These are phyloP conservation scores for Senna tora DNA, from an alignment of 306 rosid genomes.

Conservation along the genomic window DNA sequence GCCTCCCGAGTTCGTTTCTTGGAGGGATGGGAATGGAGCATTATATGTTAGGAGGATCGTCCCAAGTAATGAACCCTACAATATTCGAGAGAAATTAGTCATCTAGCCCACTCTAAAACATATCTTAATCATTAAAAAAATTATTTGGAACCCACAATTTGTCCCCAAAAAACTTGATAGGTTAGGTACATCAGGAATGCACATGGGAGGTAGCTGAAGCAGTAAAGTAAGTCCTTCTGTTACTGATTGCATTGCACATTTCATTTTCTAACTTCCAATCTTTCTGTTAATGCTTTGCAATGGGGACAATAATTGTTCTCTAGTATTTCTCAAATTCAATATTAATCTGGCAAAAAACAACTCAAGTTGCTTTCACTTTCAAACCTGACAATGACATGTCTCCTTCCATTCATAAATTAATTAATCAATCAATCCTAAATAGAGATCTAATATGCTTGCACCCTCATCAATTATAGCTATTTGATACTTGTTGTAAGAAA, in stretches of 20 bases:
- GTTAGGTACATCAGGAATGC: slow-evolving; percentile 21
- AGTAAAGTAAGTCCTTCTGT: too few relatives aligned
- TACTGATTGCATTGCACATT: background rate
- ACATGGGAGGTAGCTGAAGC: too few relatives aligned
- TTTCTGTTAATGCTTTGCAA: slow-evolving; percentile 19
- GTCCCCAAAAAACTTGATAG: slow-evolving; percentile 21
- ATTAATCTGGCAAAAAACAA: slow-evolving; percentile 6
- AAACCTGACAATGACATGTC: slow-evolving; percentile 26
- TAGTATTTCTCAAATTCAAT: background rate
- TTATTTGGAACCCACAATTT: too few relatives aligned
- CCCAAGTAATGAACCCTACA: too few relatives aligned
- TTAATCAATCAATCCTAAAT: background rate
- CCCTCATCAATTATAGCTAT: slow-evolving; percentile 10
- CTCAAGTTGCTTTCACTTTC: slow-evolving; percentile 22
- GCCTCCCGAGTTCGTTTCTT: too few relatives aligned
- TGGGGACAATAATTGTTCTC: background rate
- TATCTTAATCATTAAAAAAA: too few relatives aligned
- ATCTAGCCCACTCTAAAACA: too few relatives aligned
- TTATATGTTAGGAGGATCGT: too few relatives aligned
- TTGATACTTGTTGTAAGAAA: slow-evolving; percentile 4
- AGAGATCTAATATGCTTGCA: too few relatives aligned
- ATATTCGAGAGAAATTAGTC: too few relatives aligned
- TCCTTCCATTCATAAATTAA: slow-evolving; percentile 8
- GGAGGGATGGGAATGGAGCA: too few relatives aligned
- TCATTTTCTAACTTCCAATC: slow-evolving; percentile 28